These are phyloP conservation scores for Trametes sanguinea DNA, from an alignment of 768 basidiomycete genomes.

Conservation along the genomic window DNA sequence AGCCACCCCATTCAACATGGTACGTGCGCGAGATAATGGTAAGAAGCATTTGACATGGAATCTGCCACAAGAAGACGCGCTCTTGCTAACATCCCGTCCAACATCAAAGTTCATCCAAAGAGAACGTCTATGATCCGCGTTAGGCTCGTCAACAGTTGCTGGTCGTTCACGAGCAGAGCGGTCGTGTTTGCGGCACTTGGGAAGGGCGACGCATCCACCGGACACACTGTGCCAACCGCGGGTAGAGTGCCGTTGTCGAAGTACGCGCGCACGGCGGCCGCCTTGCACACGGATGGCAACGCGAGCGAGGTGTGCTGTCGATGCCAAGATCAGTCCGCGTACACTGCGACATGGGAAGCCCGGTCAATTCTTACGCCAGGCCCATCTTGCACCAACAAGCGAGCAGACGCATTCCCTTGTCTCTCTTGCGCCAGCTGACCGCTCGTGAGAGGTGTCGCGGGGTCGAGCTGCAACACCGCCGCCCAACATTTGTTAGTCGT, in stretches of 20 bases:
- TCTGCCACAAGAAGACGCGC: too few species aligned
- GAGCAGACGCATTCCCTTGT: slow-evolving; percentile 27
- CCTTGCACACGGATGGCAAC: slow-evolving; percentile 31
- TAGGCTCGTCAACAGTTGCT: not conserved
- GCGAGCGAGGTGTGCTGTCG: slow-evolving; percentile 28
- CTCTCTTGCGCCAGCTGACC: slow-evolving; percentile 27
- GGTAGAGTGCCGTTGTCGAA: slow-evolving; percentile 33
- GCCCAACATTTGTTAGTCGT: not conserved
- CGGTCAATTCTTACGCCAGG: slow-evolving; percentile 27
- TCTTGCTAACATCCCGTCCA: too few species aligned
- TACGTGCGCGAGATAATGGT: too few species aligned
- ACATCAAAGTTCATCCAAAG: not conserved
- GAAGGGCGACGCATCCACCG: slow-evolving; percentile 20
- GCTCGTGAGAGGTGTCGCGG: slow-evolving; percentile 34
- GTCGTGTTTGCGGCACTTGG: slow-evolving; percentile 3
- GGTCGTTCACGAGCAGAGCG: not conserved
- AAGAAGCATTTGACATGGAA: too few species aligned
- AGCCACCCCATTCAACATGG: too few species aligned
- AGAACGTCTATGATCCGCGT: not conserved
- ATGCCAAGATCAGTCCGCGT: not conserved
- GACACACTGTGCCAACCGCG: slow-evolving; percentile 28
- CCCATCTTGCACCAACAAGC: slow-evolving; percentile 33
- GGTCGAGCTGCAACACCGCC: slow-evolving; percentile 23
- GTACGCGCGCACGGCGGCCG: slow-evolving; percentile 24
- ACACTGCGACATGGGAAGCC: not conserved